These are phyloP conservation scores for Aspergillus sp. DNA, from an alignment of 2,329 filamentous ascomycete species.

Conservation along the genomic window DNA sequence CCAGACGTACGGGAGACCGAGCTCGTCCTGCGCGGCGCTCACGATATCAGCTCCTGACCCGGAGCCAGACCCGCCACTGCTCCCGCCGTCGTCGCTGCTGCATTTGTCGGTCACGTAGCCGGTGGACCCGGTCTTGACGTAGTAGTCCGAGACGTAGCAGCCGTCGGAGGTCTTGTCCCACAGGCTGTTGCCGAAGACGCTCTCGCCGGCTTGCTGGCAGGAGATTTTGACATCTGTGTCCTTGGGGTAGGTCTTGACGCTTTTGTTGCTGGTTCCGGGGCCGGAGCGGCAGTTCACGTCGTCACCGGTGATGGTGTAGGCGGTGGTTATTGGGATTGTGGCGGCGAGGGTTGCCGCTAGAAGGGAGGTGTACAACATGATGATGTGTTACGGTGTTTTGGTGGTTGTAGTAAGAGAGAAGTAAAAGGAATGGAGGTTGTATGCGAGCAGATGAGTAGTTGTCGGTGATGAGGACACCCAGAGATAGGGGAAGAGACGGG, in stretches of 20 bases:
- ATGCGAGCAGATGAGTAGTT: too few species aligned
- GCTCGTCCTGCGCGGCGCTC: constrained; percentile 19
- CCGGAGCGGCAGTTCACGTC: constrained; percentile 19
- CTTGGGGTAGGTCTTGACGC: constrained; percentile 16
- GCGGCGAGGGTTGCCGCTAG: too few species aligned
- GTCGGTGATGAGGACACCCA: too few species aligned
- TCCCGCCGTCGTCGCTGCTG: background rate
- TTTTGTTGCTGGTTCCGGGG: constrained; percentile 15
- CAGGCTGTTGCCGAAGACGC: constrained; percentile 13
- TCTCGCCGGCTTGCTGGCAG: constrained; percentile 13
- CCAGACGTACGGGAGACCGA: constrained; percentile 26
- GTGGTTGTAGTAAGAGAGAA: too few species aligned
- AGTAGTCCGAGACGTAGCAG: constrained; percentile 21
- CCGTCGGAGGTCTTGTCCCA: constrained; percentile 21
- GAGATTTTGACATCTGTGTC: constrained; percentile 11
- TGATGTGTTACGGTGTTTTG: too few species aligned
- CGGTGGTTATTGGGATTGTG: background rate
- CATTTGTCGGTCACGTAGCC: constrained; percentile 16
- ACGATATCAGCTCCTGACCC: constrained; percentile 18
- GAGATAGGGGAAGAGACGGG: too few species aligned
- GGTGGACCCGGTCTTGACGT: constrained; percentile 16
- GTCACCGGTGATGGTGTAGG: constrained; percentile 14
- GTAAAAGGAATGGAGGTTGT: too few species aligned
- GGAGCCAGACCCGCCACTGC: background rate
- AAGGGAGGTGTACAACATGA: too few species aligned